Conservation (phyloP, 2,329 filamentous ascomycete species). For the Leptographium lundbergii region DNA sequence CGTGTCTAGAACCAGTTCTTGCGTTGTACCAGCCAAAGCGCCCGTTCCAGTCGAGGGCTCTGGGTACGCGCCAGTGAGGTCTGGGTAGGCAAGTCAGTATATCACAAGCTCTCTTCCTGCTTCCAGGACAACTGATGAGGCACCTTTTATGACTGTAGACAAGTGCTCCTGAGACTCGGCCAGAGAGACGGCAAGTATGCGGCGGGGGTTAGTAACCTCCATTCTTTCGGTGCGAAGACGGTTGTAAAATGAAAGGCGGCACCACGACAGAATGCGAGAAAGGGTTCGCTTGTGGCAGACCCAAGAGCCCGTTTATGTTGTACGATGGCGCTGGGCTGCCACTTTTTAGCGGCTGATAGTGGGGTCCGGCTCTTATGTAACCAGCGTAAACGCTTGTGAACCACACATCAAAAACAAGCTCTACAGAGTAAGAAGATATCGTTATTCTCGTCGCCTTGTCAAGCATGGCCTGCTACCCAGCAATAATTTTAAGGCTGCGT, state of each 20-base stretch:
- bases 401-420: background rate
- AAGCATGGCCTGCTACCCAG: background rate
- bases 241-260: background rate
- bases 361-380: background rate
- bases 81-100: slow-evolving; percentile 18
- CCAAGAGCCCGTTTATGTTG: background rate
- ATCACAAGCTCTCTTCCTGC: background rate
- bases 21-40: slow-evolving; percentile 44
- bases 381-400: no score
- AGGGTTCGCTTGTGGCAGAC: background rate
- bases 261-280: background rate
- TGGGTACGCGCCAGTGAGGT: slow-evolving; percentile 34
- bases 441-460: background rate
- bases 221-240: slow-evolving; percentile 10
- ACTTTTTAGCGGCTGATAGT: background rate
- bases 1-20: slow-evolving; percentile 41
- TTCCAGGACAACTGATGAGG: background rate
- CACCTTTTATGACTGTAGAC: slow-evolving; percentile 41
- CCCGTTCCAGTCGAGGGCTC: slow-evolving; percentile 6
- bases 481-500: background rate
- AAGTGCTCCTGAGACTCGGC: slow-evolving; percentile 33
- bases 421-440: no score
- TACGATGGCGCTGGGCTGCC: background rate
- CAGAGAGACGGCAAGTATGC: slow-evolving; percentile 45
- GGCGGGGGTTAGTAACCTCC: slow-evolving; percentile 37